Evolutionary conservation across 306 rosid species (phyloP), one percentile per base, ranked within the genome.

Genomic region (Trifolium pratense): DNA sequence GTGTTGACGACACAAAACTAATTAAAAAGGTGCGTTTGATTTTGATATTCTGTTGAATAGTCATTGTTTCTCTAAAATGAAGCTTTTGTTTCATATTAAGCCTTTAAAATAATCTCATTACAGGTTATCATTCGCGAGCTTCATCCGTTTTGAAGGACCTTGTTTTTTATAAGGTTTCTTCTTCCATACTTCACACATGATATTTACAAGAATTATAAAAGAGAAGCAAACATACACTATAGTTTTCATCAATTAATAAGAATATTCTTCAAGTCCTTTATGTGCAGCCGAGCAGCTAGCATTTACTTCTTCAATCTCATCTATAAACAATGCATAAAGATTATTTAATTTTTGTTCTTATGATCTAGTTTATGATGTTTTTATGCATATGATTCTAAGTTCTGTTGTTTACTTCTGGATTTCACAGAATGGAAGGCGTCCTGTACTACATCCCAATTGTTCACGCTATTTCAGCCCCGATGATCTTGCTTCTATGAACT

Each of bases 1-100:
- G 81, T 76, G 96, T 94, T 58, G 99, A 94, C 48, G 96, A 94
- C 75, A 94, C 99, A 66, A 89, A 88, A 84, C 88, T 91, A 72
- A 81, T 90, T 64, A 84, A 86, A 53, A 94, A 94, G 99, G 99
- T 94, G 70, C 25, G 49, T 32, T 60, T 69, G 74, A 29, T 66
- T 79, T 71, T 70, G 66, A 25, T 72, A 39, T 73, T 80, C 21
- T 78, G 71, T 26, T 66, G 46, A 58, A 66, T 49, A 20, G 63
- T 76, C 49, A 13, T 45, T 43, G 62, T 53, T 65, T 45, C 20
- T 63, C 23, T 67, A 62, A 70, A 18, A 31, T 6, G 31, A 37
- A 52, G 23, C 71, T 32, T 48, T 29, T 21, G 29, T 70, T 79
- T 61, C 15, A 37, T 25, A 11, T 81, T 57, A 55, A 57, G 78